These are phyloP conservation scores for Apiotrichum gamsii DNA, from an alignment of 1,284 basidiomycete genomes.

Conservation along the genomic window DNA sequence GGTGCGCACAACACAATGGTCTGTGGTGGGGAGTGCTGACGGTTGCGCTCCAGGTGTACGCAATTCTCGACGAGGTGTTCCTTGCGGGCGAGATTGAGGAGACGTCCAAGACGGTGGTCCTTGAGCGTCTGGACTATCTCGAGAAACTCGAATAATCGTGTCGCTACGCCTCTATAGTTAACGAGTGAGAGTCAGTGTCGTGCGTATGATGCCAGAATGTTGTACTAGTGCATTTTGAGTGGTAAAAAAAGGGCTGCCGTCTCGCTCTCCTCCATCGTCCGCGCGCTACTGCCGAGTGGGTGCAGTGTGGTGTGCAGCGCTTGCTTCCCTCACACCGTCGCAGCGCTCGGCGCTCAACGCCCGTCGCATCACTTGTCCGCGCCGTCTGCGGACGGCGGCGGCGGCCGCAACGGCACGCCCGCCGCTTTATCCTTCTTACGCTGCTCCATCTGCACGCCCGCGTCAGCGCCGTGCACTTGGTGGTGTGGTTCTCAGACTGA, in stretches of 20 bases:
- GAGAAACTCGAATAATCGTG: conserved; percentile 62
- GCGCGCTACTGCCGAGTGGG: too few relatives aligned
- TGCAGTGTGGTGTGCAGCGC: too few relatives aligned
- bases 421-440: conserved; percentile 7
- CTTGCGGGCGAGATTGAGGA: conserved; percentile 98
- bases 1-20: conserved; percentile 48
- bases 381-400: too few relatives aligned
- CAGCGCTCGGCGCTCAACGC: too few relatives aligned
- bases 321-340: too few relatives aligned
- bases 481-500: too few relatives aligned
- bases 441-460: conserved; percentile 6
- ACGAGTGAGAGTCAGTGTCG: background rate
- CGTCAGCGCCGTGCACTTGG: too few relatives aligned
- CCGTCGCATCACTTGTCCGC: too few relatives aligned
- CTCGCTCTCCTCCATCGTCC: too few relatives aligned
- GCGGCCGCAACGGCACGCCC: too few relatives aligned
- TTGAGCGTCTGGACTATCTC: conserved; percentile 78
- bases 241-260: too few relatives aligned
- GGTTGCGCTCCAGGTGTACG: conserved; percentile 77
- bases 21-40: conserved; percentile 1
- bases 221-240: conserved; percentile 7
- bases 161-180: background rate
- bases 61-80: conserved; percentile 96
- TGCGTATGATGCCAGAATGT: conserved; percentile 4
- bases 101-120: conserved; percentile 90